Evolutionary conservation across 345 rosid species (phyloP), one percentile per base, ranked within the genome.

Genomic region (Bruguiera parviflora): DNA sequence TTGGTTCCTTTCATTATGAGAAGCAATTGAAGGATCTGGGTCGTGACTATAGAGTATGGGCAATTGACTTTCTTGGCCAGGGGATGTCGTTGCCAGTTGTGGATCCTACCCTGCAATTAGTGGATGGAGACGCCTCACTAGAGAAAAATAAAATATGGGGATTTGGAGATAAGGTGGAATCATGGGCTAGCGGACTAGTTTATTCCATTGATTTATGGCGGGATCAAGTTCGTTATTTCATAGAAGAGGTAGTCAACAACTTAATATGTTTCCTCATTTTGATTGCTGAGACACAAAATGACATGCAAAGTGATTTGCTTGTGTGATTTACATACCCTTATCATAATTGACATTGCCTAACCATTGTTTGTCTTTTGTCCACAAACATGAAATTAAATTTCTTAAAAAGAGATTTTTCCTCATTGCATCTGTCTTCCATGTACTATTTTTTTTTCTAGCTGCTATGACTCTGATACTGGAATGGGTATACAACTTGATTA

Each of bases 61-160:
- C 99, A 6, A 80, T 89, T 53, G 99, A 95, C 84, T 95, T 95
- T 83, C 87, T 95, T 5, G 99, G 99, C 5, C 99, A 91, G 76
- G 97, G 99, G 66, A 75, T 80, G 82, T 91, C 96, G 5, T 81
- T 95, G 64, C 96, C 97, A 0, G 60, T 72, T 72, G 93, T 89
- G 77, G 82, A 95, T 74, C 99, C 97, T 39, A 87, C 97, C 58
- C 69, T 72, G 27, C 7, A 33, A 4, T 81, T 81, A 25, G 64
- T 72, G 56, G 76, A 80, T 28, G 76, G 69, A n/a, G 51, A 70
- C 21, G 33, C 47, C 53, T 70, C 68, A 18, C 79, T 73, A 71
- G 71, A 64, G 53, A 72, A 71, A 47, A 65, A 78, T 68, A 33
- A 64, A 7, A 37, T 80, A 62, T 95, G 99, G 99, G 97, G 97